phyloP scores from a whole-genome alignment of 805 yeast species.

The Hanseniaspora hatyaiensis region DNA sequence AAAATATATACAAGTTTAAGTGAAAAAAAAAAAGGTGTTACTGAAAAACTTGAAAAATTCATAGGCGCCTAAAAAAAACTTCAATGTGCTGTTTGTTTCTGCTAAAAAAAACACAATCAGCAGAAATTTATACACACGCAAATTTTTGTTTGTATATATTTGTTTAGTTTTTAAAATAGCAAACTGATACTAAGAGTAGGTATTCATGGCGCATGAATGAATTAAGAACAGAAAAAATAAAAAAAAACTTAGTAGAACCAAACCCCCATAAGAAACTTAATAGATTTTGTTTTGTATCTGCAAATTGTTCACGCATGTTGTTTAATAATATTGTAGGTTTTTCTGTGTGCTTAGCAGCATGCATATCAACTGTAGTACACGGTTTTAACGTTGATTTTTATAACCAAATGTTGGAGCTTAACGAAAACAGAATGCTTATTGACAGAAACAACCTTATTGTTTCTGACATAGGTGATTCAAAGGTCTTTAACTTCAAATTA shows the following conservation, averaged over 20 bases:
- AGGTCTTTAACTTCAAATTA: constrained; percentile 1
- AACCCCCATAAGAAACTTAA: too few species aligned
- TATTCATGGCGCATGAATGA: neutral
- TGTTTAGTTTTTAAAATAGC: too few species aligned
- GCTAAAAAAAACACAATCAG: too few species aligned
- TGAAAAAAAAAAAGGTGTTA: too few species aligned
- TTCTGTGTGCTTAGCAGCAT: neutral
- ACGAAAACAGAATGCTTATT: constrained; percentile 14
- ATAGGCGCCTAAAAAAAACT: neutral
- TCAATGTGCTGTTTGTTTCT: neutral
- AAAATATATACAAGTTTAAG: too few species aligned
- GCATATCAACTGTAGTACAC: neutral
- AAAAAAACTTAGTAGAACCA: neutral
- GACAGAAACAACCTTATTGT: constrained; percentile 11
- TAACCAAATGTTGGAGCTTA: constrained; percentile 5
- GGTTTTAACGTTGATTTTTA: constrained; percentile 11
- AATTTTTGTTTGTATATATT: too few species aligned
- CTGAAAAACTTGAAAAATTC: too few species aligned
- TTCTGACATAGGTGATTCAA: neutral
- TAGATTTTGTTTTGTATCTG: too few species aligned
- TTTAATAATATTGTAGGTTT: neutral
- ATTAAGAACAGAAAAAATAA: neutral
- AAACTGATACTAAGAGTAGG: too few species aligned
- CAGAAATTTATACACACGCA: too few species aligned
- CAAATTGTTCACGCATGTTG: too few species aligned